Percentiles rank a stretch among this genome's conserved stretches.
Conservation (phyloP, 2,329 filamentous ascomycete species). For the Monosporascus sp. region DNA sequence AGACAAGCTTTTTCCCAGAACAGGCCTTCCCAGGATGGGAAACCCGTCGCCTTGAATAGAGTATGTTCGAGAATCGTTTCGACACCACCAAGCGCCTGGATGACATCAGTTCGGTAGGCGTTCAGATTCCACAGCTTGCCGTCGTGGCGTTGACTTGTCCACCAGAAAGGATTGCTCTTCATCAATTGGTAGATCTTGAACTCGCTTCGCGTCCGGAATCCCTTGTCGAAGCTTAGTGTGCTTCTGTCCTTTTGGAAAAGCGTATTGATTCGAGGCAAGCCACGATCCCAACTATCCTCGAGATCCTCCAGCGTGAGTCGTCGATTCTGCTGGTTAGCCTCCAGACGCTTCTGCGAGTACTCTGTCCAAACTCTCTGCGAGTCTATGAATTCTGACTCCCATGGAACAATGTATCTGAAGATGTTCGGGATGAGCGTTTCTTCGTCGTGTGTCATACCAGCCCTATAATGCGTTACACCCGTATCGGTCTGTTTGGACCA, state of each 20-base stretch:
- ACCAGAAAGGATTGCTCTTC: conserved; percentile 99
- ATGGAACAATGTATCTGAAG: conserved; percentile 98
- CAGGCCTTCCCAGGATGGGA: conserved; percentile 92
- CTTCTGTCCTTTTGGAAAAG: conserved; percentile 98
- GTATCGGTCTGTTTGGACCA: conserved; percentile 98
- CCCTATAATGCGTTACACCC: conserved; percentile 92
- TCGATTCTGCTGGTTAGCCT: conserved; percentile 95
- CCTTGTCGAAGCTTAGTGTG: conserved; percentile 96
- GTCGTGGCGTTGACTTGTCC: conserved; percentile 95
- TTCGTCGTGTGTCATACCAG: conserved; percentile 97
- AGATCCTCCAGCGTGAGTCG: conserved; percentile 91
- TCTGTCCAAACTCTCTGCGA: conserved; percentile 99
- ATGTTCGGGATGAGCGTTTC: conserved; percentile 98
- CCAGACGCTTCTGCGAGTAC: conserved; percentile 94
- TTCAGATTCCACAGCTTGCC: conserved; percentile 98
- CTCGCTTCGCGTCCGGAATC: conserved; percentile 89
- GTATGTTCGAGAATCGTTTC: conserved; percentile 98
- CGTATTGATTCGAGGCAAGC: conserved; percentile 95
- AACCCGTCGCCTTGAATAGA: conserved; percentile 92
- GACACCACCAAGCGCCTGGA: conserved; percentile 91
- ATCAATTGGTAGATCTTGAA: conserved; percentile 99
- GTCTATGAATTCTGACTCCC: conserved; percentile 98
- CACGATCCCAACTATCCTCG: conserved; percentile 97
- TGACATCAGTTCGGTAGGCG: conserved; percentile 92
- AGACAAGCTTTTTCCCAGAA: conserved; percentile 69